Base-by-base conservation (phyloP, 2,329 filamentous ascomycete genomes). In the Diaporthe sp. region DNA sequence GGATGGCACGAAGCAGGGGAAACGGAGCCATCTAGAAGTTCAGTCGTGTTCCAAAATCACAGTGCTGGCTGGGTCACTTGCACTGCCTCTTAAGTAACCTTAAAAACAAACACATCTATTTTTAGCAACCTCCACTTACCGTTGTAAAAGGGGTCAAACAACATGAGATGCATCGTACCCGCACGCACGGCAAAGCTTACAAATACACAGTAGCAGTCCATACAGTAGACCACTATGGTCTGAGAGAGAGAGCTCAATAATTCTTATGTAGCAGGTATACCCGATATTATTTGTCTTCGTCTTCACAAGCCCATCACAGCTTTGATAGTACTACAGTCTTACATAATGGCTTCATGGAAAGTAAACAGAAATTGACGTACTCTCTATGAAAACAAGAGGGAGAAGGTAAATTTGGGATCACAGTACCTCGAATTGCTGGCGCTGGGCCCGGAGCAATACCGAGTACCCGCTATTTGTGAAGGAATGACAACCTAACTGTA, bases 31-130 rank as follows among this genome's bases (percentile, higher is more conserved):
- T 58, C 55, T 19, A 35, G 33, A 58, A n/a, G 19, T 38, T 33
- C 19, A 58, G 55, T 38, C 55, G 55, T 58, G 19, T 58, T 58
- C 55, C 10, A 38, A 58, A 58, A 58, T 58, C 55, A 58, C 55
- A 58, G 55, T 58, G 33, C 55, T 38, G 19, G 33, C 33, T 19
- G 17, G 33, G 8, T 33, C 12, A 8, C 6, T n/a, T 58, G 33
- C 55, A 58, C 55, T 58, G 55, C 55, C 55, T 38, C 5, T 38
- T 3, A 38, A 58, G 55, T 58, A 58, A 58, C 55, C 55, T 58
- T 58, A 58, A 58, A 58, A 58, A 58, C 55, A 38, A 38, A 38
- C 55, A 25, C 30, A n/a, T 35, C 33, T 58, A 58, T 58, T 38
- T 58, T 58, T 58, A 58, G 55, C 55, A 58, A 19, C 22, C 7